phyloP scores from a whole-genome alignment of 75 land plant species.

The Picea glauca region DNA sequence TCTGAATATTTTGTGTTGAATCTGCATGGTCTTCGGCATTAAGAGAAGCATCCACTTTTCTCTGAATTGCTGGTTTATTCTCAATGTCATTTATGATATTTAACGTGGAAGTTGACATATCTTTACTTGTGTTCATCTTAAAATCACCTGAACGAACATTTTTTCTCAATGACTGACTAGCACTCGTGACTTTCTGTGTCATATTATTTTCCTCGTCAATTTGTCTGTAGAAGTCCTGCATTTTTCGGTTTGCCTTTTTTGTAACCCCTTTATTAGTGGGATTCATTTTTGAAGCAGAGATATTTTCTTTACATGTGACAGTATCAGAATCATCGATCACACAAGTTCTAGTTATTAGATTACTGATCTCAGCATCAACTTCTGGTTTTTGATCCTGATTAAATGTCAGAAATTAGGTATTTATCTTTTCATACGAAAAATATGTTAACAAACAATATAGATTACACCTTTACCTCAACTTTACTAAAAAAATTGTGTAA shows the following conservation, averaged over 20 bases:
- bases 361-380: not conserved
- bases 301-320: not conserved
- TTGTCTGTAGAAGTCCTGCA: not conserved
- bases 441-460: not conserved
- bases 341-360: conserved; percentile 4
- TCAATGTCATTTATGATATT: too few species aligned
- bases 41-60: not conserved
- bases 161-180: not conserved
- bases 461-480: conserved; percentile 43
- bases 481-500: conserved; percentile 60
- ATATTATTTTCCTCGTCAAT: not conserved
- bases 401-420: not conserved
- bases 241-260: not conserved
- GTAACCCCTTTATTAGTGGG: not conserved
- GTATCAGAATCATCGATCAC: conserved; percentile 10
- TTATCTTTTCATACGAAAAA: not conserved
- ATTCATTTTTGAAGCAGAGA: conserved; percentile 1
- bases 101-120: too few species aligned
- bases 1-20: not conserved
- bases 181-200: not conserved
- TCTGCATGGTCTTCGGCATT: not conserved
- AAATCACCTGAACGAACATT: not conserved
- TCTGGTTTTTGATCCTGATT: conserved; percentile 4
- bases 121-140: not conserved
- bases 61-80: not conserved